A percentile compares a stretch with the other conserved stretches of the same genome.
phyloP scores from a whole-genome alignment of 2,329 filamentous ascomycete genomes.

The Fusarium redolens region DNA sequence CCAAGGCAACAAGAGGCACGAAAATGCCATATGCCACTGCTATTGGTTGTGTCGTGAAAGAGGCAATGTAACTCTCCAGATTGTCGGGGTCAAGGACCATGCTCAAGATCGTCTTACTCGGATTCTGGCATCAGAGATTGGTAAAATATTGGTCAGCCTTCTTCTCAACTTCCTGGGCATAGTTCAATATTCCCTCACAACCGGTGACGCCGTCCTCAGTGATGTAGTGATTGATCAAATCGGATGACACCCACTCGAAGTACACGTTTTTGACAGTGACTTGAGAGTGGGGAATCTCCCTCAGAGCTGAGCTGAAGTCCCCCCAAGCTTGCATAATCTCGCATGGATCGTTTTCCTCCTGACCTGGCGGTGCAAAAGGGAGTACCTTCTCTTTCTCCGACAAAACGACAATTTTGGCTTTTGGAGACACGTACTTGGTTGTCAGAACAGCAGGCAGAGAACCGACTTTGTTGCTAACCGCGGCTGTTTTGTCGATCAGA shows the following conservation, averaged over 20 bases:
- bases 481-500: constrained; percentile 66
- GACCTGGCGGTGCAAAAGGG: constrained; percentile 55
- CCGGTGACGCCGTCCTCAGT: constrained; percentile 63
- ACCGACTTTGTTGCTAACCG: constrained; percentile 75
- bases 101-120: constrained; percentile 7
- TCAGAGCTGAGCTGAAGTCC: constrained; percentile 8
- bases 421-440: constrained; percentile 60
- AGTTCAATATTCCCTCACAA: constrained; percentile 52
- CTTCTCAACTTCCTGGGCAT: constrained; percentile 51
- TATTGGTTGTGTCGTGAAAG: constrained; percentile 15
- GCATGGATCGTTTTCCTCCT: constrained; percentile 60
- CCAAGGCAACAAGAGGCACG: constrained; percentile 3
- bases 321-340: constrained; percentile 65
- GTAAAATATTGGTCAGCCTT: constrained; percentile 58
- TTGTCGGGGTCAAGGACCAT: constrained; percentile 15
- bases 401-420: constrained; percentile 64
- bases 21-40: background rate
- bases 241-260: constrained; percentile 69
- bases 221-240: constrained; percentile 64
- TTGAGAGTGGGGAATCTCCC: background rate
- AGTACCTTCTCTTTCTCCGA: constrained; percentile 71
- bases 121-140: constrained; percentile 43
- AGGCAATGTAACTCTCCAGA: constrained; percentile 17
- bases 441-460: constrained; percentile 69
- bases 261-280: constrained; percentile 62